Evolutionary conservation across 2,329 filamentous ascomycete genomes (phyloP).

Genomic region (Fusarium redolens): DNA sequence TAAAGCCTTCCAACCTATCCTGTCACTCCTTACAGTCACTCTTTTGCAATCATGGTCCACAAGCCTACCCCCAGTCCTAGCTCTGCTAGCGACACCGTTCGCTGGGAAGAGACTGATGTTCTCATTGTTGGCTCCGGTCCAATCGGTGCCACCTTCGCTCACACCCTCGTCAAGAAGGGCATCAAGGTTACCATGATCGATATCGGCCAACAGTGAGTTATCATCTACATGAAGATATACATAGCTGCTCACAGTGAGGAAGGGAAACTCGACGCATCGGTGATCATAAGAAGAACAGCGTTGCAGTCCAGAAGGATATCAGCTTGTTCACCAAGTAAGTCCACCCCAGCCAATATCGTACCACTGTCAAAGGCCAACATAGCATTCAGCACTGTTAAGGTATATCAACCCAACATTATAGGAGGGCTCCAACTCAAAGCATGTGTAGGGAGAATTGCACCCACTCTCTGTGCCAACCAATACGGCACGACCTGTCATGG

Average conservation of each 20-base stretch:
- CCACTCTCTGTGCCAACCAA: not conserved
- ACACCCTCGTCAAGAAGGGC: not conserved
- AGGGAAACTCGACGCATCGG: constrained; percentile 2
- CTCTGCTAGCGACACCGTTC: not conserved
- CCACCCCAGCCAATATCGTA: not conserved
- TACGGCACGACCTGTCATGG: not conserved
- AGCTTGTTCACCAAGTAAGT: constrained; percentile 9
- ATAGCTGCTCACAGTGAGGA: not conserved
- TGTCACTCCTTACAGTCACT: not conserved
- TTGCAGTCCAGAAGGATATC: constrained; percentile 13
- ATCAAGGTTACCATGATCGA: constrained; percentile 12
- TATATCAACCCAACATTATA: not conserved
- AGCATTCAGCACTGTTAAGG: not conserved
- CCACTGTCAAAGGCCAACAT: not conserved
- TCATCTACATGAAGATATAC: too few relatives aligned
- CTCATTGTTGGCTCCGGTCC: constrained; percentile 6
- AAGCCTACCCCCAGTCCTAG: not conserved
- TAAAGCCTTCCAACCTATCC: not conserved
- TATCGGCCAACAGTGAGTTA: not conserved
- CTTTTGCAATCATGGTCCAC: not conserved
- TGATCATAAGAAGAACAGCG: constrained; percentile 13
- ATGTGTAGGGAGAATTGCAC: not conserved
- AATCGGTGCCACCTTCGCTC: constrained; percentile 6
- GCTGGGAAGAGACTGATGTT: not conserved
- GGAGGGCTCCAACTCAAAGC: not conserved